Evolutionary conservation across 805 yeast genomes (phyloP), one percentile per base, ranked within the genome.

Genomic region (Candida dendrica): DNA sequence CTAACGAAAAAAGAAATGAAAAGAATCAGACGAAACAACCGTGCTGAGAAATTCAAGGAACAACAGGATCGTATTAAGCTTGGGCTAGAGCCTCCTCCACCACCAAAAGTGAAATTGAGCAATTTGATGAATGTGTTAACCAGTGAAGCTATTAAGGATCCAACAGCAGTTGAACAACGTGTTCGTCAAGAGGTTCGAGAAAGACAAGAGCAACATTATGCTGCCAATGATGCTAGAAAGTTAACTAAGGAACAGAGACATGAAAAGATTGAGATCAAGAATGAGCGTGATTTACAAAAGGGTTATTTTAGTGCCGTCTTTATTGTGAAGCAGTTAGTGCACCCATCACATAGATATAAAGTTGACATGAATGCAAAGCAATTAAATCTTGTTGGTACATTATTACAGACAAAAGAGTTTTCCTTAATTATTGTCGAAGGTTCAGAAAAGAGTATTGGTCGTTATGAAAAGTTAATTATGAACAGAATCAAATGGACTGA

Each of bases 71-170:
- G 84, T 37, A 81, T 90, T 19, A 74, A 80, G 43, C 65, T 86
- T 5, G 98, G 98, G 0, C 63, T 90, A 16, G 86, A 83, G 37
- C 84, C 95, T 0, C 83, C 95, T 5, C 96, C 96, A 0, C 83
- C 83, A 6, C 95, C 96, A 3, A 93, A 91, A 60, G 84, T 93
- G 20, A 86, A 84, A 53, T 66, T 88, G 36, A 77, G 83, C 35
- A 93, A 91, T 57, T 71, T 93, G 60, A 86, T 88, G 89, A 83
- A 74, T 51, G 95, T 88, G 0, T 66, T 84, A 38, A 86, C 97
- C 2, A 79, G 85, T 51, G 95, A 86, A 44, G 87, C 93, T 6
- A 83, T 90, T 38, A 70, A 75, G 45, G 95, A 93, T 56, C 98
- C 98, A 1, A 91, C 98, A 0, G 77, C 77, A 3, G 81, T 89